These are phyloP conservation scores for Tardiomyces blankii DNA, from an alignment of 1,139 yeast genomes.

Conservation along the genomic window DNA sequence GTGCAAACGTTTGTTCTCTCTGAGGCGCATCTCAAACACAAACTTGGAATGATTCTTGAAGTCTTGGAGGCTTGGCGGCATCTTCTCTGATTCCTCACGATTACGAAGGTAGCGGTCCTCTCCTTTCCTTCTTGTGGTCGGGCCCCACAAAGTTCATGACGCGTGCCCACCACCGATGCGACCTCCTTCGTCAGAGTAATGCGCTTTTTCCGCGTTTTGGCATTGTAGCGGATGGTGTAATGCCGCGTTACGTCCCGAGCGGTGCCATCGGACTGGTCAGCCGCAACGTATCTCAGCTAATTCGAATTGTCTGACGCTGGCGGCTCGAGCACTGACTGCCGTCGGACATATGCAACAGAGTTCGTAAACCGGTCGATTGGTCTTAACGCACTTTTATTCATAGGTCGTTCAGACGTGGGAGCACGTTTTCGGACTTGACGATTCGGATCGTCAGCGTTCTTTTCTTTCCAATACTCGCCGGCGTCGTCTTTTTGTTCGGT, in stretches of 20 bases:
- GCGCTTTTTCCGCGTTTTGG: conserved; percentile 64
- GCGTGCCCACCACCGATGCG: conserved; percentile 51
- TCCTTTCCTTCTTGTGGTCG: conserved; percentile 35
- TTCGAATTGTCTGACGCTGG: conserved; percentile 51
- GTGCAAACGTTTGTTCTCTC: conserved; percentile 56
- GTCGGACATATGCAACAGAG: conserved; percentile 56
- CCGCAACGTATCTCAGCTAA: conserved; percentile 61
- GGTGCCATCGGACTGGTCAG: conserved; percentile 54
- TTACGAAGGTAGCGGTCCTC: conserved; percentile 64
- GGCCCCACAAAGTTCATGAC: conserved; percentile 31
- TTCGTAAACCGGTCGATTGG: conserved; percentile 61
- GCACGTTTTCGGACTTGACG: too few relatives aligned
- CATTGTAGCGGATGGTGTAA: conserved; percentile 59
- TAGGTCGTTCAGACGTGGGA: neutral
- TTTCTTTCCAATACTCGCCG: too few relatives aligned
- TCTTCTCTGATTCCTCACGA: conserved; percentile 65
- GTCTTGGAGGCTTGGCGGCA: conserved; percentile 77
- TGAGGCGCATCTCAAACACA: conserved; percentile 65
- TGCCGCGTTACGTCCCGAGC: conserved; percentile 79
- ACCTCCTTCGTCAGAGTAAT: conserved; percentile 47
- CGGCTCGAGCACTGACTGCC: conserved; percentile 64
- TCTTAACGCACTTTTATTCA: conserved; percentile 5
- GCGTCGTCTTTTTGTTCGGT: too few relatives aligned
- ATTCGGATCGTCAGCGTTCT: too few relatives aligned
- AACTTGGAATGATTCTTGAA: conserved; percentile 84